Conservation (phyloP, 768 basidiomycete genomes). For the Leccinum olivaceopallidum region DNA sequence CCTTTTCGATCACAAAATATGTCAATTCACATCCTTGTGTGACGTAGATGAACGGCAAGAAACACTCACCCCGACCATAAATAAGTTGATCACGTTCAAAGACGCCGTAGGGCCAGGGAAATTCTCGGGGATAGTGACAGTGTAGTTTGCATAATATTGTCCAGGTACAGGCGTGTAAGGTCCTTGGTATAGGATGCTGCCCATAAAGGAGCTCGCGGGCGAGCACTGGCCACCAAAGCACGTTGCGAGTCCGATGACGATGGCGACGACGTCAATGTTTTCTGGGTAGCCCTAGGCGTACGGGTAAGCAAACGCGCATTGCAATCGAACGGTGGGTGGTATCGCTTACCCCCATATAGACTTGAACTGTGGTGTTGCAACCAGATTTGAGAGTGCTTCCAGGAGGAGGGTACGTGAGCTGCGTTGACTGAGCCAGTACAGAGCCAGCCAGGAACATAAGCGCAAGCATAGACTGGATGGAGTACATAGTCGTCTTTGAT, state of each 20-base stretch:
- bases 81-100: constrained; percentile 38
- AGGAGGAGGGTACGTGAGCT: constrained; percentile 12
- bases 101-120: constrained; percentile 33
- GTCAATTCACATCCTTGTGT: neutral
- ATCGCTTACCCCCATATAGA: constrained; percentile 20
- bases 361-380: constrained; percentile 12
- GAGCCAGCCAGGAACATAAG: constrained; percentile 14
- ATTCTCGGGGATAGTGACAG: constrained; percentile 29
- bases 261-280: constrained; percentile 29
- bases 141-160: constrained; percentile 33
- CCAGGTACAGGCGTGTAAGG: constrained; percentile 27
- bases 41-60: neutral
- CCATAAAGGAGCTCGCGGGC: constrained; percentile 26
- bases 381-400: constrained; percentile 13
- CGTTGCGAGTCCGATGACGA: constrained; percentile 33
- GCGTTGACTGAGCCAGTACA: constrained; percentile 18
- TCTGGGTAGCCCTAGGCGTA: constrained; percentile 18
- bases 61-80: constrained; percentile 42
- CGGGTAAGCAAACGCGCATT: neutral
- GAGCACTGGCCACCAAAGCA: constrained; percentile 28
- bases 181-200: constrained; percentile 37
- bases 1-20: constrained; percentile 7
- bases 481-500: constrained; percentile 14
- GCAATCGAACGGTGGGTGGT: neutral
- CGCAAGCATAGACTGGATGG: constrained; percentile 16